Percentiles rank a stretch among this genome's conserved stretches.
Evolutionary conservation across 2,329 filamentous ascomycete species (phyloP).

Genomic region (Scedosporium aurantiacum): DNA sequence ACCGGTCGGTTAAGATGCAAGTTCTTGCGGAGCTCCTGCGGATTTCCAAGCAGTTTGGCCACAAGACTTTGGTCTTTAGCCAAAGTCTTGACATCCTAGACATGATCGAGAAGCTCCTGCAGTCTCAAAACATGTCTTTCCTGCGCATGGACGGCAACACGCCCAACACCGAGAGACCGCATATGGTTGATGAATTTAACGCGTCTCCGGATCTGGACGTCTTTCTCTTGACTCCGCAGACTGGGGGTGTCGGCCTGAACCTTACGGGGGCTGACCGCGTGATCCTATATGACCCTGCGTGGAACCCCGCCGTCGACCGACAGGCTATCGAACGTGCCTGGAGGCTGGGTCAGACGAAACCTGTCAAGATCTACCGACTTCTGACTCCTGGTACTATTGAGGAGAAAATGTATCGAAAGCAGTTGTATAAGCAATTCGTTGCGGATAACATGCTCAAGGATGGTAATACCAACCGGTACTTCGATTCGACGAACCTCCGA

Average conservation of each 20-base stretch:
- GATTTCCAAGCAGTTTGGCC: constrained; percentile 79
- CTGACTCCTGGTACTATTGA: constrained; percentile 98
- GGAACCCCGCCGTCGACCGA: constrained; percentile 94
- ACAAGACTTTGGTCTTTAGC: constrained; percentile 87
- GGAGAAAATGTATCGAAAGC: constrained; percentile 97
- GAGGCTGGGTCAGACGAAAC: constrained; percentile 87
- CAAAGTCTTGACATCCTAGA: constrained; percentile 94
- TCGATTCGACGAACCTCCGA: constrained; percentile 80
- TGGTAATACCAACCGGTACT: constrained; percentile 83
- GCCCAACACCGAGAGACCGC: constrained; percentile 76
- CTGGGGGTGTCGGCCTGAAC: constrained; percentile 88
- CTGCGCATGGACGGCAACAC: constrained; percentile 91
- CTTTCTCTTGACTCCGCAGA: constrained; percentile 90
- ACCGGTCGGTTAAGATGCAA: constrained; percentile 89
- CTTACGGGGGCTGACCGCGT: constrained; percentile 90
- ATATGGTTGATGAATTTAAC: constrained; percentile 88
- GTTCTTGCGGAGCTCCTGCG: constrained; percentile 79
- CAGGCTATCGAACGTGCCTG: constrained; percentile 93
- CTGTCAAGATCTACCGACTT: constrained; percentile 93
- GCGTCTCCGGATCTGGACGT: constrained; percentile 67
- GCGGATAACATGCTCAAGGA: constrained; percentile 94
- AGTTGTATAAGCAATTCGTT: constrained; percentile 97
- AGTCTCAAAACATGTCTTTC: constrained; percentile 60
- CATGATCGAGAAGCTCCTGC: constrained; percentile 76
- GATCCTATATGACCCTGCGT: constrained; percentile 97